phyloP scores from a whole-genome alignment of 179 eudicot species.

The Corrigiola litoralis region DNA sequence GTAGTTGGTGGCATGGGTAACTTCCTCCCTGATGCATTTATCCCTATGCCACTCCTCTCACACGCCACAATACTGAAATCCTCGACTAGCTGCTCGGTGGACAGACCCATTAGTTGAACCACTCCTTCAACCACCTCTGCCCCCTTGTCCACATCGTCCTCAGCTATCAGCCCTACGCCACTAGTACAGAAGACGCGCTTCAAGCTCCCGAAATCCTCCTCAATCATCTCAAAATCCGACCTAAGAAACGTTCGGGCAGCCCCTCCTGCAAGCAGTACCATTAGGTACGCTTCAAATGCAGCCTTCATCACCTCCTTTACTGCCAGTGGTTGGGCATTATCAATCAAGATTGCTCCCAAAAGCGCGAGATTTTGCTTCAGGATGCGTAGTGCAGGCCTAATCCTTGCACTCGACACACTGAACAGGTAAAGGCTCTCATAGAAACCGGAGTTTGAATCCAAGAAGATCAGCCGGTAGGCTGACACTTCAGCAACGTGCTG shows the following conservation, averaged over 20 bases:
- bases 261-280: conserved; percentile 91
- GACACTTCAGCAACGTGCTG: conserved; percentile 79
- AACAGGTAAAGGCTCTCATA: conserved; percentile 57
- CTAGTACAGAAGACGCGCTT: conserved; percentile 57
- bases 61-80: conserved; percentile 64
- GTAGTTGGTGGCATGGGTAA: conserved; percentile 95
- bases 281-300: conserved; percentile 70
- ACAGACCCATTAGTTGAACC: conserved; percentile 66
- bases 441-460: conserved; percentile 63
- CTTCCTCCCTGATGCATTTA: conserved; percentile 45
- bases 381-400: conserved; percentile 48
- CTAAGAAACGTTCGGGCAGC: conserved; percentile 45
- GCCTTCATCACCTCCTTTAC: conserved; percentile 88
- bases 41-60: conserved; percentile 65
- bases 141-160: conserved; percentile 68
- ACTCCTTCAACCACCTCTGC: conserved; percentile 82
- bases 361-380: conserved; percentile 79
- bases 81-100: conserved; percentile 75
- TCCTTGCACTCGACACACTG: conserved; percentile 52
- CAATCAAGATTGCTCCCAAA: conserved; percentile 61
- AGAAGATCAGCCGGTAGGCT: conserved; percentile 74
- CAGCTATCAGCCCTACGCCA: conserved; percentile 56
- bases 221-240: conserved; percentile 57
- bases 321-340: conserved; percentile 67
- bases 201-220: conserved; percentile 64